These are phyloP conservation scores for Nannochloropsis salina DNA, from an alignment of 108 stramenopile genomes.

Conservation along the genomic window DNA sequence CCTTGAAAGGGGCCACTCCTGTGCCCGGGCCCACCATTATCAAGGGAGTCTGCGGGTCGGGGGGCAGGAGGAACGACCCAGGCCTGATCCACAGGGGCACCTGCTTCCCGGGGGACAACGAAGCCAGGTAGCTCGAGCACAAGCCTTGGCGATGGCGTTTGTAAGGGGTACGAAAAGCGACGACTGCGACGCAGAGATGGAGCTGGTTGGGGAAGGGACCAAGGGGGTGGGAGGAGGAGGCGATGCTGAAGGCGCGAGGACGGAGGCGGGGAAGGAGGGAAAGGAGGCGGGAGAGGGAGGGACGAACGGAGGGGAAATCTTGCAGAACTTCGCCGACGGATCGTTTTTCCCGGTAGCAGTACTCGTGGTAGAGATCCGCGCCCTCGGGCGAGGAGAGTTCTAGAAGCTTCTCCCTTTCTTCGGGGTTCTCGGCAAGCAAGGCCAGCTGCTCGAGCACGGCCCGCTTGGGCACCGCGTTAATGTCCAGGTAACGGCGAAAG, in stretches of 20 bases:
- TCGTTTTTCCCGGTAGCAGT: conserved; percentile 48
- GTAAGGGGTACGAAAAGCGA: conserved; percentile 48
- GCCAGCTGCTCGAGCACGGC: conserved; percentile 51
- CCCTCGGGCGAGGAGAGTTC: conserved; percentile 54
- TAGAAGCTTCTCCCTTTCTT: conserved; percentile 50
- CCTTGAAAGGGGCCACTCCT: conserved; percentile 94
- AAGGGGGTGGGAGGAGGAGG: conserved; percentile 44
- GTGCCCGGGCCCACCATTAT: conserved; percentile 96
- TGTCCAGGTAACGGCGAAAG: conserved; percentile 46
- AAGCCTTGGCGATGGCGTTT: conserved; percentile 36
- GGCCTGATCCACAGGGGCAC: conserved; percentile 43
- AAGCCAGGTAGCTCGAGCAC: conserved; percentile 41
- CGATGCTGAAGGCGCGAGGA: conserved; percentile 54
- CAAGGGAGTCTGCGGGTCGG: conserved; percentile 62
- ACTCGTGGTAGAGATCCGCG: conserved; percentile 53
- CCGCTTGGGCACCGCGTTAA: conserved; percentile 42
- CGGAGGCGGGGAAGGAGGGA: conserved; percentile 49
- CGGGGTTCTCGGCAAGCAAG: conserved; percentile 37
- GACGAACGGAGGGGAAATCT: conserved; percentile 44
- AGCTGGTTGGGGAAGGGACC: conserved; percentile 13
- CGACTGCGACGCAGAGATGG: conserved; percentile 53
- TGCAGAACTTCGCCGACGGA: conserved; percentile 48
- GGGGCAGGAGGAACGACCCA: conserved; percentile 69
- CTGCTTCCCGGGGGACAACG: conserved; percentile 26
- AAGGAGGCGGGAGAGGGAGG: conserved; percentile 40